Conservation (phyloP, 768 basidiomycete species). For the Suillus discolor region DNA sequence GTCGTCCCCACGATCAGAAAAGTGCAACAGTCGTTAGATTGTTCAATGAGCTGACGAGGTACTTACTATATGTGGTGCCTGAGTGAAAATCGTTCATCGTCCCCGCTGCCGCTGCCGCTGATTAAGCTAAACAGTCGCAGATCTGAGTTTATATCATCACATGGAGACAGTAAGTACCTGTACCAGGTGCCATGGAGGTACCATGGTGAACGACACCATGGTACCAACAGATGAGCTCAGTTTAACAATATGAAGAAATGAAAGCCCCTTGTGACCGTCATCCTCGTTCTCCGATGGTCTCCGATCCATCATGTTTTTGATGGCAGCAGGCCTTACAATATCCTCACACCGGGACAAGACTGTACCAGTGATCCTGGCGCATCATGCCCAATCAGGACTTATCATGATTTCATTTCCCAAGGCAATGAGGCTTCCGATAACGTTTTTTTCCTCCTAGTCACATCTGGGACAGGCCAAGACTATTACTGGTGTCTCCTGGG, state of each 20-base stretch:
- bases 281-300: not conserved
- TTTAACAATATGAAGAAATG: not conserved
- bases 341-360: not conserved
- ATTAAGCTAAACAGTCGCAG: not conserved
- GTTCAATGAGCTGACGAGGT: not conserved
- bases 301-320: not conserved
- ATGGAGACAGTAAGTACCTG: not conserved
- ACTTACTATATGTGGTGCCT: not conserved
- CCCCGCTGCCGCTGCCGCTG: not conserved
- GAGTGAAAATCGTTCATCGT: not conserved
- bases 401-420: not conserved
- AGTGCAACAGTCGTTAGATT: not conserved
- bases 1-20: not conserved
- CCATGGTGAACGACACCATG: slow-evolving; percentile 1
- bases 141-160: not conserved
- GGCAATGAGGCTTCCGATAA: not conserved
- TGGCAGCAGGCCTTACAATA: not conserved
- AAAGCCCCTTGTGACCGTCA: not conserved
- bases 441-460: not conserved
- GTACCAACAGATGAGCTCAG: not conserved
- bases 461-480: not conserved
- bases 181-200: not conserved
- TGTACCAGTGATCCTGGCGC: not conserved
- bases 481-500: not conserved
- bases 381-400: not conserved